Evolutionary conservation across 2,329 filamentous ascomycete species (phyloP).

Genomic region (Stemphylium vesicarium): DNA sequence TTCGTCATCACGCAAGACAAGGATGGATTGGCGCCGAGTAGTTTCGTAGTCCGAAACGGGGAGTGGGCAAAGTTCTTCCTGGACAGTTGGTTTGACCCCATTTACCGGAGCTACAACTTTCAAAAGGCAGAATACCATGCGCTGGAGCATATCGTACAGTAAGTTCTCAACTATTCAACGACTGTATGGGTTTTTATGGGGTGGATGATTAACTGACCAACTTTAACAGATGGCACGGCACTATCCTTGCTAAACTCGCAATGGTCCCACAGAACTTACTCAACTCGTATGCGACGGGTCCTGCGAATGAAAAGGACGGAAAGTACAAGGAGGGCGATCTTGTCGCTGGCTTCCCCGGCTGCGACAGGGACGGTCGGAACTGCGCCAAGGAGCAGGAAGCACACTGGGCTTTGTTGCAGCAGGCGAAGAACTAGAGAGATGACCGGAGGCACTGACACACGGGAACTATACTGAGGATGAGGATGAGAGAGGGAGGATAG

Average conservation of each 20-base stretch:
- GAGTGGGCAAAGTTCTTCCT: conserved; percentile 93
- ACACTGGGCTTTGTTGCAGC: conserved; percentile 51
- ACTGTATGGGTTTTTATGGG: too few relatives aligned
- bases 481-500: neutral
- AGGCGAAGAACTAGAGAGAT: conserved; percentile 12
- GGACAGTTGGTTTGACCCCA: conserved; percentile 94
- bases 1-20: conserved; percentile 85
- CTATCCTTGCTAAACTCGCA: conserved; percentile 86
- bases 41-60: conserved; percentile 80
- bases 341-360: conserved; percentile 78
- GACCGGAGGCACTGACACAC: neutral
- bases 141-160: conserved; percentile 67
- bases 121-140: conserved; percentile 93
- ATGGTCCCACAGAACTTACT: conserved; percentile 85
- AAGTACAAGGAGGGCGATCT: conserved; percentile 85
- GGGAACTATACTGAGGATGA: neutral
- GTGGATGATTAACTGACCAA: conserved; percentile 4
- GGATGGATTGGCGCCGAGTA: conserved; percentile 76
- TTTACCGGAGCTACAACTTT: conserved; percentile 95
- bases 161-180: conserved; percentile 22
- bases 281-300: conserved; percentile 72
- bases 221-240: conserved; percentile 85
- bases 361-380: conserved; percentile 63
- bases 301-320: conserved; percentile 50
- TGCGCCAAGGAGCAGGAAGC: conserved; percentile 75